Evolutionary conservation across 306 rosid genomes (phyloP), one percentile per base, ranked within the genome.

Genomic region (Cucumis hystrix): DNA sequence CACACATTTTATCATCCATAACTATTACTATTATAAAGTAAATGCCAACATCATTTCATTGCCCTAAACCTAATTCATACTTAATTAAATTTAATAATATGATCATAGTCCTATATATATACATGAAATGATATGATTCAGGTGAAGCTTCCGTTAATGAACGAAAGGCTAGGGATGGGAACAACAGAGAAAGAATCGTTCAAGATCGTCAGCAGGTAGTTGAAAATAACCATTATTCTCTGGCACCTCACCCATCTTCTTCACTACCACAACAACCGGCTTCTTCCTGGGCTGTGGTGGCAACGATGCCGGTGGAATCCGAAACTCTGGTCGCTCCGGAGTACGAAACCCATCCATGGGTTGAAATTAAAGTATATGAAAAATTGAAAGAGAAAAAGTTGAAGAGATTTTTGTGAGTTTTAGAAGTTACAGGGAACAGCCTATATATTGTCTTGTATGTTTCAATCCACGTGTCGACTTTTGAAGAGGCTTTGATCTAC

Each of bases 261-360:
- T 28, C 30, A 28, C 30, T 28, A 75, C 79, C 39, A 17, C 33
- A 0, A 75, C 76, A 64, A 76, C 74, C 3, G 87, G 81, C 79
- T 87, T 92, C 87, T 92, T 92, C 86, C 74, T 92, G 1, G 92
- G 84, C 15, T 55, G 85, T 11, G 67, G 74, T 0, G 93, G 92
- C 8, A 92, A 92, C 0, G 96, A 91, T 57, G 28, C 85, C 78
- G 65, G 63, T 2, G 66, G 86, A n/a, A 92, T 90, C 57, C 61
- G 80, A 71, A 75, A 80, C 80, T 90, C 96, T 57, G 79, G 35
- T 62, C 89, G 80, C 30, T 83, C 84, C n/a, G 97, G 96, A 6
- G 93, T 90, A 0, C 89, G 67, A 70, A 85, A 90, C 0, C 92
- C 70, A 8, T 58, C 66, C 15, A 23, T 62, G 10, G 2, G 43